Evolutionary conservation across 2,329 filamentous ascomycete species (phyloP).

Genomic region (Xylariales sp.): DNA sequence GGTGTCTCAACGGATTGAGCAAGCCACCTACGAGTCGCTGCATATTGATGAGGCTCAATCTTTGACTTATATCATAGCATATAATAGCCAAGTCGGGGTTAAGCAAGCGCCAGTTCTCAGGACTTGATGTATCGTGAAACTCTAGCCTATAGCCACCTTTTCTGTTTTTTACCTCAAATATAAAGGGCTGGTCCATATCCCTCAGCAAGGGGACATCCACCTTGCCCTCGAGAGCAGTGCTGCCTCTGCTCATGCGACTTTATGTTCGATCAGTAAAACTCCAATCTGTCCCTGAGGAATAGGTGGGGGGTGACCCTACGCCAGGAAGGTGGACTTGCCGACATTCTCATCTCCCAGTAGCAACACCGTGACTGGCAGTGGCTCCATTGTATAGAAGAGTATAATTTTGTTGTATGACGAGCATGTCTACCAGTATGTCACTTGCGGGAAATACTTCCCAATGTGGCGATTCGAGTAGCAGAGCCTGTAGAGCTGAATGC

Average conservation of each 20-base stretch:
- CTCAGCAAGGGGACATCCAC: slow-evolving; percentile 45
- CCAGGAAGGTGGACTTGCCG: slow-evolving; percentile 59
- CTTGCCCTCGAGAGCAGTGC: slow-evolving; percentile 30
- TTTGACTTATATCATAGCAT: slow-evolving; percentile 59
- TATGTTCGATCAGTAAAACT: too few species aligned
- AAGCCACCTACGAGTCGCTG: slow-evolving; percentile 44
- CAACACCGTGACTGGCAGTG: slow-evolving; percentile 46
- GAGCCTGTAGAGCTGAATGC: too few species aligned
- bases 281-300: too few species aligned
- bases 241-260: slow-evolving; percentile 49
- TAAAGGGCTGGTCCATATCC: slow-evolving; percentile 57
- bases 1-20: slow-evolving; percentile 1
- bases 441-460: too few species aligned
- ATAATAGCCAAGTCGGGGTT: slow-evolving; percentile 54
- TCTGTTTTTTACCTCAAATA: slow-evolving; percentile 48
- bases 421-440: too few species aligned
- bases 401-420: too few species aligned
- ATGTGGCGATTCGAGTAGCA: too few species aligned
- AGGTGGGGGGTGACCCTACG: slow-evolving; percentile 45
- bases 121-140: slow-evolving; percentile 56
- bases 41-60: slow-evolving; percentile 54
- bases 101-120: slow-evolving; percentile 55
- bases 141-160: slow-evolving; percentile 48
- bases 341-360: slow-evolving; percentile 56
- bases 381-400: slow-evolving; percentile 42